A percentile compares a stretch with the other conserved stretches of the same genome.
These are phyloP conservation scores for Phytophthora pini DNA, from an alignment of 352 stramenopile species.

Conservation along the genomic window DNA sequence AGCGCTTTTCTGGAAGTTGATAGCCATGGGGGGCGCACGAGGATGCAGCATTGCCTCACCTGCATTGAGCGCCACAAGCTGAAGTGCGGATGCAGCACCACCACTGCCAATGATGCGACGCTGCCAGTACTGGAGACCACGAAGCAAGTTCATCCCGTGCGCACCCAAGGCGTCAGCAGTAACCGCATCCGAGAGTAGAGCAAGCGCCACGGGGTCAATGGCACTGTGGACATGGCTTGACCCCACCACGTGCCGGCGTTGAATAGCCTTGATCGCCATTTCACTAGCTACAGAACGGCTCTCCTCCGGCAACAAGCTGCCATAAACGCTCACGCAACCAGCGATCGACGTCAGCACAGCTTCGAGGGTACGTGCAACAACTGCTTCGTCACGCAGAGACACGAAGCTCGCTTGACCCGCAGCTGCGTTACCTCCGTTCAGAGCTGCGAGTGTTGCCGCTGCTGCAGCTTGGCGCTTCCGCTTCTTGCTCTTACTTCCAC, in stretches of 20 bases:
- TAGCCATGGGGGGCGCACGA: conserved; percentile 68
- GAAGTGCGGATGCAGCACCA: conserved; percentile 40
- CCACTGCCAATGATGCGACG: conserved; percentile 24
- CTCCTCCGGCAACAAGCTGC: conserved; percentile 55
- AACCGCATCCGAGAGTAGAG: conserved; percentile 60
- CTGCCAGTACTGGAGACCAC: conserved; percentile 67
- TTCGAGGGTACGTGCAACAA: conserved; percentile 54
- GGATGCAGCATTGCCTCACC: conserved; percentile 78
- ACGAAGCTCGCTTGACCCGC: conserved; percentile 48
- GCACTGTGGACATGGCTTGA: conserved; percentile 27
- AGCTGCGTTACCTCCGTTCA: conserved; percentile 29
- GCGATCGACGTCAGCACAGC: conserved; percentile 61
- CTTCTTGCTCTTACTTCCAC: conserved; percentile 79
- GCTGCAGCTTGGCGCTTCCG: conserved; percentile 76
- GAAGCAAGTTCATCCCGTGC: conserved; percentile 63
- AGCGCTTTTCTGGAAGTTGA: conserved; percentile 49
- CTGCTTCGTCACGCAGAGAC: conserved; percentile 54
- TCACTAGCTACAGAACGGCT: conserved; percentile 53
- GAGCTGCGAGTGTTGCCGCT: conserved; percentile 48
- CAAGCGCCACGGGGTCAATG: conserved; percentile 51
- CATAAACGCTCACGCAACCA: conserved; percentile 65
- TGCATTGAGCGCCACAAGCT: conserved; percentile 64
- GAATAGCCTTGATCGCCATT: conserved; percentile 49
- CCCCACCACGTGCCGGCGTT: conserved; percentile 26
- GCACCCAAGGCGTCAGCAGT: conserved; percentile 61